Evolutionary conservation across 345 rosid genomes (phyloP), one percentile per base, ranked within the genome.

Genomic region (Acer yangbiense): DNA sequence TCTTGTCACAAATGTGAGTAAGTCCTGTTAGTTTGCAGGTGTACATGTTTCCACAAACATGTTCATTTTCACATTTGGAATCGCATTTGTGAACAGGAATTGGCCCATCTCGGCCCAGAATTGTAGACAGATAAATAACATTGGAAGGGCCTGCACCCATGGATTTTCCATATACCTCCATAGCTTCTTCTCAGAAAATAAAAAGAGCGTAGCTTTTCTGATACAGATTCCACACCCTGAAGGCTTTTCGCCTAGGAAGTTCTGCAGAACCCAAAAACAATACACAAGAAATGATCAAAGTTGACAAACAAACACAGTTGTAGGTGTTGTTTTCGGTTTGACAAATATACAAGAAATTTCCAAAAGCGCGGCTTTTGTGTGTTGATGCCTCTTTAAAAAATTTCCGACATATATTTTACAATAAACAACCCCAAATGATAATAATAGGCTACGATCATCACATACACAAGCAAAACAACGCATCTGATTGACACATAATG

Each of bases 1-100:
- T 94, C 95, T 94, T 94, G 97, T 96, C 99, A 82, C 99, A 96
- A 85, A 96, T 92, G 87, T 96, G 98, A 71, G 97, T 92, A 57
- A 92, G 83, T 18, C 94, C 97, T 29, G 98, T 96, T 85, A 94
- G 86, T 86, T 91, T 94, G 91, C 99, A 92, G 82, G 87, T 92
- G 81, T 87, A 92, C 94, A 96, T 91, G 85, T 96, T 96, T 77
- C 97, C 99, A 73, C 92, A 88, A 11, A 94, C 89, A 79, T 81
- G 93, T 18, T 96, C 99, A 77, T 92, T 96, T 81, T 88, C 83
- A 82, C 99, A 96, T 86, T 96, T 94, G 94, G 97, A 88, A 67
- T 91, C 91, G 77, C 99, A 96, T 77, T 92, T 91, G 95, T 96
- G 98, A 79, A 81, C 89, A 77, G 84, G 87, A 82, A 73, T 63